phyloP scores from a whole-genome alignment of 208 protist genomes.

The Leishmania martiniquensis region DNA sequence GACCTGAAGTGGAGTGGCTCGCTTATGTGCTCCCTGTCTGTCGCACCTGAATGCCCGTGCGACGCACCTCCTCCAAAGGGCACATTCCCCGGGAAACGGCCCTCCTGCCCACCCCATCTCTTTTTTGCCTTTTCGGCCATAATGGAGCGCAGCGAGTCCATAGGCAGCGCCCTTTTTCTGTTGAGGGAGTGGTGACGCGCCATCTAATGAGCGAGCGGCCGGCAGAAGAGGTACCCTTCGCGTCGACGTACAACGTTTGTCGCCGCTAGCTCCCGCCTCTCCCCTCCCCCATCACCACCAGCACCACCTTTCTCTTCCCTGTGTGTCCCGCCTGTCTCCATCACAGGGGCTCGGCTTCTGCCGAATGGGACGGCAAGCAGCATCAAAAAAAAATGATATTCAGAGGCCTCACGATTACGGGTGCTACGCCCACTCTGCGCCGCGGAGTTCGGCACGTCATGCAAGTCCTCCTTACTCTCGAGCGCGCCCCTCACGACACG shows the following conservation, averaged over 20 bases:
- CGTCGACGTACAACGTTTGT: not conserved
- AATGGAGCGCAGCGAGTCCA: not conserved
- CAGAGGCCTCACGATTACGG: conserved; percentile 36
- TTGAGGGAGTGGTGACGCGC: not conserved
- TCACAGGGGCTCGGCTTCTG: not conserved
- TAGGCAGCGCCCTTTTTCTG: not conserved
- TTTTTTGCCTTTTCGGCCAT: too few species aligned
- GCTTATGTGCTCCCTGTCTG: too few species aligned
- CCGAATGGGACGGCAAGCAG: not conserved
- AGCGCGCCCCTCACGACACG: conserved; percentile 46
- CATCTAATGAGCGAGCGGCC: not conserved
- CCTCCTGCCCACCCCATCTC: too few species aligned
- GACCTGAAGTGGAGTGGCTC: not conserved
- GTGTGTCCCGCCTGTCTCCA: too few species aligned
- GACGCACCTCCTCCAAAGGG: not conserved
- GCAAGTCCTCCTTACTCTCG: conserved; percentile 42
- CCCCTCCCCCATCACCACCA: not conserved
- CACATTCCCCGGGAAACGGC: not conserved
- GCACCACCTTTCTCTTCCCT: not conserved
- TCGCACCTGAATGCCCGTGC: not conserved
- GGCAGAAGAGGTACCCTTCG: not conserved
- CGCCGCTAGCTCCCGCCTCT: not conserved
- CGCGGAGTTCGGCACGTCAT: conserved; percentile 30
- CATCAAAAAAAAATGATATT: too few species aligned
- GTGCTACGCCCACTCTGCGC: conserved; percentile 45